Evolutionary conservation across 2,329 filamentous ascomycete species (phyloP).

Genomic region (Madurella mycetomatis): DNA sequence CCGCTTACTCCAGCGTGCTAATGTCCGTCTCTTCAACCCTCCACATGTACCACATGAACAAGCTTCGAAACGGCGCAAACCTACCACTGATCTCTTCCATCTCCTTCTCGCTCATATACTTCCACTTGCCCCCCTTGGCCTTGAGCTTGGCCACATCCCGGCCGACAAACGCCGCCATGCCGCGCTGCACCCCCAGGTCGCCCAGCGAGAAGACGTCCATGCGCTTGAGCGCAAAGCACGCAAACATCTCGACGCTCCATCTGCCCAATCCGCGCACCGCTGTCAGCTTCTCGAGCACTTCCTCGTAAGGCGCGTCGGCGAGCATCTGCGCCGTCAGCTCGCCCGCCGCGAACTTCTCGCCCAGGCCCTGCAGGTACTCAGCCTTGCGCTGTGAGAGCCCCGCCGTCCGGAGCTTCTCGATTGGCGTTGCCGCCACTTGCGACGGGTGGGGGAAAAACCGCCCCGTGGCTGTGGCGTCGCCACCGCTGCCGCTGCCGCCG

Average conservation of each 20-base stretch:
- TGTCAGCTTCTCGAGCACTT: slow-evolving; percentile 75
- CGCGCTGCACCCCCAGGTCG: slow-evolving; percentile 89
- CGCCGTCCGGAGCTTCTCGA: slow-evolving; percentile 71
- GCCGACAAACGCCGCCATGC: slow-evolving; percentile 84
- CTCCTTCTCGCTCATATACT: slow-evolving; percentile 93
- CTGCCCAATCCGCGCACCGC: slow-evolving; percentile 81
- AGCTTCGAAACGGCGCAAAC: slow-evolving; percentile 81
- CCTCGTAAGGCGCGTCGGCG: slow-evolving; percentile 74
- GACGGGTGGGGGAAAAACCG: slow-evolving; percentile 68
- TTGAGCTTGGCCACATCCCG: slow-evolving; percentile 77
- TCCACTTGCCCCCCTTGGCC: slow-evolving; percentile 78
- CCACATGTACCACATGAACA: slow-evolving; percentile 99
- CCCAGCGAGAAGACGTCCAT: slow-evolving; percentile 92
- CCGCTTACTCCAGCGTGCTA: slow-evolving; percentile 50
- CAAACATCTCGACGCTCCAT: slow-evolving; percentile 98
- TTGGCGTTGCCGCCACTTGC: slow-evolving; percentile 59
- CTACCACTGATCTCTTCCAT: slow-evolving; percentile 78
- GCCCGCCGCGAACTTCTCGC: slow-evolving; percentile 70
- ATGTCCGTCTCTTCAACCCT: slow-evolving; percentile 75
- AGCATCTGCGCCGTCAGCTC: slow-evolving; percentile 74
- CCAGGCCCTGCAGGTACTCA: slow-evolving; percentile 85
- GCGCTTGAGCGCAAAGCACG: slow-evolving; percentile 88
- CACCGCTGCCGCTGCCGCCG: slow-evolving; percentile 24
- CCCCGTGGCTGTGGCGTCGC: not conserved
- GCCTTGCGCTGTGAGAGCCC: slow-evolving; percentile 93